Conservation (phyloP, 1,284 basidiomycete genomes). For the Athelia sp. region DNA sequence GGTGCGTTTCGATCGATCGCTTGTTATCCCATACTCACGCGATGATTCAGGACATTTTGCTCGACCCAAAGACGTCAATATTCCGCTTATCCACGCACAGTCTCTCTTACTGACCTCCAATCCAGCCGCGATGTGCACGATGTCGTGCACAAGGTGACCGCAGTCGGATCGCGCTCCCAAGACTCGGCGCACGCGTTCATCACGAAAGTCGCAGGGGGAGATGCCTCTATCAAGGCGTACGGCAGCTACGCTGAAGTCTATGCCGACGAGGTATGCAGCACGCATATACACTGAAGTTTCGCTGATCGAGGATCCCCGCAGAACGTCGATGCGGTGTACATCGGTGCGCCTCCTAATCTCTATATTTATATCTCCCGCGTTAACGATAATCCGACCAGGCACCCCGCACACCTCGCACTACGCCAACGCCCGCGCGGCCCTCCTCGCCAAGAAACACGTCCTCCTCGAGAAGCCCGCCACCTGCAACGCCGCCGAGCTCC, state of each 20-base stretch:
- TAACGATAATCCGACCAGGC: slow-evolving; percentile 34
- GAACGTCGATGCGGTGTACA: slow-evolving; percentile 79
- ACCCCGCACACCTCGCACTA: slow-evolving; percentile 89
- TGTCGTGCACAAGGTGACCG: slow-evolving; percentile 71
- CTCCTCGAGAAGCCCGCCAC: slow-evolving; percentile 84
- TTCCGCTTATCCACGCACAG: not conserved
- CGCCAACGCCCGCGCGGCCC: slow-evolving; percentile 69
- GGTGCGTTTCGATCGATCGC: slow-evolving; percentile 19
- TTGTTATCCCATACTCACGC: not conserved
- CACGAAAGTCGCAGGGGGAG: slow-evolving; percentile 40
- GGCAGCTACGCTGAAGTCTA: slow-evolving; percentile 79
- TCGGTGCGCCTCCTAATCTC: slow-evolving; percentile 42
- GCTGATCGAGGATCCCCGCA: slow-evolving; percentile 21
- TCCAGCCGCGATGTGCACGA: slow-evolving; percentile 66
- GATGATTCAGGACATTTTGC: slow-evolving; percentile 35
- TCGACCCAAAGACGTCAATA: slow-evolving; percentile 45
- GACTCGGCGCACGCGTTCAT: slow-evolving; percentile 75
- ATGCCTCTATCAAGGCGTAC: slow-evolving; percentile 59
- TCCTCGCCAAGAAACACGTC: slow-evolving; percentile 81
- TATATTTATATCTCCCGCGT: not conserved
- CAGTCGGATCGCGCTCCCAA: slow-evolving; percentile 75
- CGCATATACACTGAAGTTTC: slow-evolving; percentile 6
- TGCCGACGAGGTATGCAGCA: slow-evolving; percentile 49
- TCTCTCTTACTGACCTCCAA: not conserved
- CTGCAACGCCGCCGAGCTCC: slow-evolving; percentile 58